A percentile compares a stretch with the other conserved stretches of the same genome.
phyloP scores from a whole-genome alignment of 257 asterid species.

The Salvia splendens region DNA sequence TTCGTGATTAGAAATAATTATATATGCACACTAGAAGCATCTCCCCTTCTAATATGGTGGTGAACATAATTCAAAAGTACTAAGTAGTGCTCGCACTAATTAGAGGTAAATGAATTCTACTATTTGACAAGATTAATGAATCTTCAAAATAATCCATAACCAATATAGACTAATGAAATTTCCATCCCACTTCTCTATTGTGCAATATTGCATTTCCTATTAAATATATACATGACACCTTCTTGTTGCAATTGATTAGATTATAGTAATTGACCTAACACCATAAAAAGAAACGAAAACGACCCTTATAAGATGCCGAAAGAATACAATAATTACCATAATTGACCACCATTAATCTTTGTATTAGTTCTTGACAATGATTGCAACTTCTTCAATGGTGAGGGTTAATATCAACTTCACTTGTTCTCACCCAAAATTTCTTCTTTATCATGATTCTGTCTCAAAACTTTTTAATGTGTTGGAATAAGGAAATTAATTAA shows the following conservation, averaged over 20 bases:
- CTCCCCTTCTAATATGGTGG: slow-evolving; percentile 23
- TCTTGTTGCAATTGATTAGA: slow-evolving; percentile 25
- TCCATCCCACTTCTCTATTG: slow-evolving; percentile 25
- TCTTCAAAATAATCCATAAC: slow-evolving; percentile 21
- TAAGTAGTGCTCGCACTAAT: slow-evolving; percentile 33
- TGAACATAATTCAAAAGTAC: slow-evolving; percentile 25
- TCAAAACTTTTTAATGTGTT: slow-evolving; percentile 1
- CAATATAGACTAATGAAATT: slow-evolving; percentile 25
- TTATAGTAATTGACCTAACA: slow-evolving; percentile 21
- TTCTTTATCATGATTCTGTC: slow-evolving; percentile 31
- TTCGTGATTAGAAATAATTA: slow-evolving; percentile 25
- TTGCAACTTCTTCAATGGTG: slow-evolving; percentile 26
- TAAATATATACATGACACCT: slow-evolving; percentile 21
- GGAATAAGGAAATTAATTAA: too few relatives aligned
- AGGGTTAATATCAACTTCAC: slow-evolving; percentile 33
- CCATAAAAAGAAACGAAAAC: slow-evolving; percentile 36
- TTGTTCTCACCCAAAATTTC: slow-evolving; percentile 31
- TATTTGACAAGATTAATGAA: slow-evolving; percentile 7
- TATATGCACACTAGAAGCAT: slow-evolving; percentile 18
- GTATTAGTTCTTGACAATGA: slow-evolving; percentile 33
- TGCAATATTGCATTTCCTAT: slow-evolving; percentile 25
- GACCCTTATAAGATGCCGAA: slow-evolving; percentile 38
- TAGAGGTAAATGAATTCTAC: slow-evolving; percentile 3
- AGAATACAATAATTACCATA: slow-evolving; percentile 32
- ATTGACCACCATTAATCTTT: slow-evolving; percentile 32